A percentile compares a stretch with the other conserved stretches of the same genome.
These are phyloP conservation scores for Gossypium thurberi DNA, from an alignment of 345 rosid species.

Conservation along the genomic window DNA sequence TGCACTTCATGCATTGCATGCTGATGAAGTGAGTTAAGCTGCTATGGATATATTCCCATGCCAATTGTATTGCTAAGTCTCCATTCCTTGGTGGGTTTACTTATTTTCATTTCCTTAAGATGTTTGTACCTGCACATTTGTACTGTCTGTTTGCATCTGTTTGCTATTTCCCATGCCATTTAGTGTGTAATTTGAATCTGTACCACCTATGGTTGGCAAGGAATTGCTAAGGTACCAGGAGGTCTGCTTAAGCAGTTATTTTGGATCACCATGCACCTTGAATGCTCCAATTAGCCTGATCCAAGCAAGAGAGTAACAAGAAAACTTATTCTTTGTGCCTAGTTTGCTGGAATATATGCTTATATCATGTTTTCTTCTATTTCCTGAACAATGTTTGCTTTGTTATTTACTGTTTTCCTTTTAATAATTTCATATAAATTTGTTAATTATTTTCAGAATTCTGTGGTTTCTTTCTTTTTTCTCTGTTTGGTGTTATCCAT, in stretches of 20 bases:
- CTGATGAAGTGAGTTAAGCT: neutral
- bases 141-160: neutral
- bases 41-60: neutral
- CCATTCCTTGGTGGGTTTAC: neutral
- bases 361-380: neutral
- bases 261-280: neutral
- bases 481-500: constrained; percentile 12
- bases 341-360: neutral
- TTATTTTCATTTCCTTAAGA: neutral
- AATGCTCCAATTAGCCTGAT: neutral
- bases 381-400: neutral
- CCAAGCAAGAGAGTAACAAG: neutral
- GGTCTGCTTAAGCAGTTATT: neutral
- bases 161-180: neutral
- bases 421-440: neutral
- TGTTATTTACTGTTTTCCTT: neutral
- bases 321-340: neutral
- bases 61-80: neutral
- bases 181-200: neutral
- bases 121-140: neutral
- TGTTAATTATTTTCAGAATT: neutral
- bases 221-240: neutral
- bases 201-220: neutral
- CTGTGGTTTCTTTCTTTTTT: neutral
- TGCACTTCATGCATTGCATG: neutral